Percentiles rank a stretch among this genome's conserved stretches.
phyloP scores from a whole-genome alignment of 306 rosid species.

The Sophora flavescens region DNA sequence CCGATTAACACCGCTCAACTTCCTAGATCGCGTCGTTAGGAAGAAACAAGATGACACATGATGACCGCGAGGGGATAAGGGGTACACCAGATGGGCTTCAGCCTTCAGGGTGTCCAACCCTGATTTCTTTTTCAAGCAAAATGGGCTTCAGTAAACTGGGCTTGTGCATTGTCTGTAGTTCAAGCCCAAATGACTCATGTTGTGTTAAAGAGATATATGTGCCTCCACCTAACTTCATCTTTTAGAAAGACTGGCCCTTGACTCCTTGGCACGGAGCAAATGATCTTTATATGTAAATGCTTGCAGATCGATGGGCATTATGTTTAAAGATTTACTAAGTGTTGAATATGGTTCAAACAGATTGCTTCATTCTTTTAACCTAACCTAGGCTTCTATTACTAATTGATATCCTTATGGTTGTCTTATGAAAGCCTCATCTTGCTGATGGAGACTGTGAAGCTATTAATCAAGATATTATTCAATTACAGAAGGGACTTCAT shows the following conservation, averaged over 20 bases:
- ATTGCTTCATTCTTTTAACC: slow-evolving; percentile 3
- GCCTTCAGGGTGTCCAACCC: too few species aligned
- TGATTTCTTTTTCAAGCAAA: too few species aligned
- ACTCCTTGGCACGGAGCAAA: background rate
- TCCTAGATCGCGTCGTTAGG: too few species aligned
- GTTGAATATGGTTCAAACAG: slow-evolving; percentile 13
- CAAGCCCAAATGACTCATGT: slow-evolving; percentile 16
- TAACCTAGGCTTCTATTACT: slow-evolving; percentile 30
- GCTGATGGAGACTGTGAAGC: slow-evolving; percentile 77
- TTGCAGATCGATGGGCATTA: slow-evolving; percentile 15
- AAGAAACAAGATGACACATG: too few species aligned
- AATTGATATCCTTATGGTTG: slow-evolving; percentile 35
- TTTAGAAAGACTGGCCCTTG: background rate
- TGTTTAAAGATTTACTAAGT: slow-evolving; percentile 16
- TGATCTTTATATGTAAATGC: slow-evolving; percentile 35
- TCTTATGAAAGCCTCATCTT: slow-evolving; percentile 79
- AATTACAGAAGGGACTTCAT: slow-evolving; percentile 64
- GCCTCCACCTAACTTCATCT: slow-evolving; percentile 20
- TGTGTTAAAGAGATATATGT: slow-evolving; percentile 2
- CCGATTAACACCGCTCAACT: too few species aligned
- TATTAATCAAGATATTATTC: slow-evolving; percentile 69
- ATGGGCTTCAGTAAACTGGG: slow-evolving; percentile 1
- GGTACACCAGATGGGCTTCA: too few species aligned
- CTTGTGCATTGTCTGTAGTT: background rate
- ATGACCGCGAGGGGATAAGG: too few species aligned